Conservation (phyloP, 164 flowering plant genomes). For the Cinnamomum chago region DNA sequence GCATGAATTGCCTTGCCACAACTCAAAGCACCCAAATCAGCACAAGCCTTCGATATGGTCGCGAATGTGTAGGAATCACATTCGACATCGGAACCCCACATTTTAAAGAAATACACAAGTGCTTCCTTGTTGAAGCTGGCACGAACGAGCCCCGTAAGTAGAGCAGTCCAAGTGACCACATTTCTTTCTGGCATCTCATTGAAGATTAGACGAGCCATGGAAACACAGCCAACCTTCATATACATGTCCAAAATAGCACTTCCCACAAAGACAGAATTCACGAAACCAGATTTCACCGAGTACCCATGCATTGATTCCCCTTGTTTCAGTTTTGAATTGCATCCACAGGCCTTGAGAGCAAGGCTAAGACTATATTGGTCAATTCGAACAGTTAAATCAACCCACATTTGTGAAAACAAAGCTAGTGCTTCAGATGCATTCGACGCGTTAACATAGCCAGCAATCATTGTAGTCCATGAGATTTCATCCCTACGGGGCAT, state of each 20-base stretch:
- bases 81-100: slow-evolving; percentile 51
- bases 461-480: slow-evolving; percentile 70
- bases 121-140: slow-evolving; percentile 43
- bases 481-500: slow-evolving; percentile 68
- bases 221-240: slow-evolving; percentile 37
- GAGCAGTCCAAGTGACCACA: slow-evolving; percentile 85
- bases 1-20: slow-evolving; percentile 67
- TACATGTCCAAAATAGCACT: slow-evolving; percentile 83
- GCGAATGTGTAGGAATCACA: slow-evolving; percentile 68
- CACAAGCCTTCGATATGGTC: slow-evolving; percentile 77
- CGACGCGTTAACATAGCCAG: slow-evolving; percentile 52
- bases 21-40: slow-evolving; percentile 40
- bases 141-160: slow-evolving; percentile 75
- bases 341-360: slow-evolving; percentile 73
- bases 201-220: slow-evolving; percentile 49
- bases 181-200: slow-evolving; percentile 69
- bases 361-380: slow-evolving; percentile 65
- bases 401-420: slow-evolving; percentile 57
- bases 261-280: slow-evolving; percentile 75
- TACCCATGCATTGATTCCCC: slow-evolving; percentile 64
- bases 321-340: slow-evolving; percentile 20
- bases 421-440: slow-evolving; percentile 42
- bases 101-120: slow-evolving; percentile 46
- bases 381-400: slow-evolving; percentile 27
- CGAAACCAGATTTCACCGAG: slow-evolving; percentile 55